Evolutionary conservation across 2,329 filamentous ascomycete species (phyloP).

Genomic region (Emericellopsis atlantica): DNA sequence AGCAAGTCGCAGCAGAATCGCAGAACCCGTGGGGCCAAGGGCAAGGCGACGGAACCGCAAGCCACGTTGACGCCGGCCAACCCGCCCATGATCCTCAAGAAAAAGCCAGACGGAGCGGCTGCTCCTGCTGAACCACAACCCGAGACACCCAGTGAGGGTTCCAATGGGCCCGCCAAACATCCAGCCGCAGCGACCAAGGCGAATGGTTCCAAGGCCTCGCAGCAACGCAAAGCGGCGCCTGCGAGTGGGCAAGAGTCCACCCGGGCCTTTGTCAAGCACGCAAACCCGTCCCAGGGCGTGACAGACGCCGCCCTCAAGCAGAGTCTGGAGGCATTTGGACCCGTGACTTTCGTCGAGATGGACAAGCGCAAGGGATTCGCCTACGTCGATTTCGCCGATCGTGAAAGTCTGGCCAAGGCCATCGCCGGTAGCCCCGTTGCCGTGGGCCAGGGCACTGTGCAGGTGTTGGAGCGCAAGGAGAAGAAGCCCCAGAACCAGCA

Average conservation of each 20-base stretch:
- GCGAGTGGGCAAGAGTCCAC: slow-evolving; percentile 30
- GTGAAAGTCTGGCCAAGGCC: slow-evolving; percentile 61
- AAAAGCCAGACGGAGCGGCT: slow-evolving; percentile 19
- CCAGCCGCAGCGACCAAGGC: slow-evolving; percentile 7
- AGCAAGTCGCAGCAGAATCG: slow-evolving; percentile 8
- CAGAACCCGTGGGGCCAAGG: slow-evolving; percentile 22
- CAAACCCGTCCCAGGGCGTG: slow-evolving; percentile 82
- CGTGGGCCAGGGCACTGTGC: slow-evolving; percentile 75
- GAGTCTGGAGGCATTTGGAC: slow-evolving; percentile 61
- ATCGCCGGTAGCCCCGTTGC: slow-evolving; percentile 70
- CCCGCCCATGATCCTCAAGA: slow-evolving; percentile 27
- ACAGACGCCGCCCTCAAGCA: slow-evolving; percentile 69
- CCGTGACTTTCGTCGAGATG: slow-evolving; percentile 72
- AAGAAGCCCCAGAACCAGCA: slow-evolving; percentile 21
- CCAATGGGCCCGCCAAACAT: slow-evolving; percentile 6
- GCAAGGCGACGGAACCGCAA: slow-evolving; percentile 20
- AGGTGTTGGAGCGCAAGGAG: slow-evolving; percentile 74
- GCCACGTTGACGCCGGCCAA: slow-evolving; percentile 12
- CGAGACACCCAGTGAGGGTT: slow-evolving; percentile 2
- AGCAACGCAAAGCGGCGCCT: slow-evolving; percentile 18
- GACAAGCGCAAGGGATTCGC: slow-evolving; percentile 92
- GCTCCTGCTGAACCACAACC: neutral
- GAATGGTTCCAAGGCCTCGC: slow-evolving; percentile 7
- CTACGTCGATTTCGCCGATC: slow-evolving; percentile 76
- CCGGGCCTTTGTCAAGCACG: slow-evolving; percentile 69